A percentile compares a stretch with the other conserved stretches of the same genome.
Evolutionary conservation across 2,329 filamentous ascomycete species (phyloP).

Genomic region (Aspergillus tamarii): DNA sequence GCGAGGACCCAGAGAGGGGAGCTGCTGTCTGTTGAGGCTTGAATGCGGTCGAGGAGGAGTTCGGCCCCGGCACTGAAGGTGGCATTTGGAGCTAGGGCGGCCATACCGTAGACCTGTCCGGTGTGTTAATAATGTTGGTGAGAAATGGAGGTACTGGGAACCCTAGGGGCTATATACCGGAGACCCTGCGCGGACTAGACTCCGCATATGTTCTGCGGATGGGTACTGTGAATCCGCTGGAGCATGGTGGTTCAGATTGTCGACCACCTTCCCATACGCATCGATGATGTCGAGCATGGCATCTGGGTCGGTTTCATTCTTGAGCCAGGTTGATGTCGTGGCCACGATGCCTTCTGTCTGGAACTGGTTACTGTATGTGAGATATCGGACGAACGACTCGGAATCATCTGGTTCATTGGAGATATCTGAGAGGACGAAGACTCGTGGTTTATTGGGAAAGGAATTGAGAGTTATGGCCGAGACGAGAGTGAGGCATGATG

Average conservation of each 20-base stretch:
- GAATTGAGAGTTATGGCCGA: not conserved
- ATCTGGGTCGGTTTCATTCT: constrained; percentile 44
- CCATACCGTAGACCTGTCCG: constrained; percentile 36
- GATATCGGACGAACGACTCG: constrained; percentile 44
- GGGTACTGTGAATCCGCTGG: constrained; percentile 50
- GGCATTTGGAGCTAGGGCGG: constrained; percentile 35
- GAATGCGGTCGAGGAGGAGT: constrained; percentile 48
- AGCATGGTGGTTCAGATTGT: constrained; percentile 55
- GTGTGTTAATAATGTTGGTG: too few species aligned
- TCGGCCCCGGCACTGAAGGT: constrained; percentile 49
- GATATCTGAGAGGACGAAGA: constrained; percentile 10
- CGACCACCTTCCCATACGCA: constrained; percentile 48
- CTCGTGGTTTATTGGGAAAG: constrained; percentile 25
- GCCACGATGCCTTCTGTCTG: constrained; percentile 52
- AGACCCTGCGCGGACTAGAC: constrained; percentile 45
- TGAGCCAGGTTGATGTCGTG: constrained; percentile 52
- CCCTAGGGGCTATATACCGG: constrained; percentile 34
- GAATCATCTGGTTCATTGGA: constrained; percentile 11
- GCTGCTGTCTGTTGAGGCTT: constrained; percentile 31
- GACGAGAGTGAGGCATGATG: not conserved
- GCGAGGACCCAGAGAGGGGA: constrained; percentile 56
- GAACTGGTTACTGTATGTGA: constrained; percentile 53
- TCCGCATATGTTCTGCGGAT: constrained; percentile 38
- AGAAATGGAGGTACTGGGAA: too few species aligned
- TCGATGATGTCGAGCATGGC: constrained; percentile 50